Evolutionary conservation across 345 rosid species (phyloP), one percentile per base, ranked within the genome.

Genomic region (Linum tenue): DNA sequence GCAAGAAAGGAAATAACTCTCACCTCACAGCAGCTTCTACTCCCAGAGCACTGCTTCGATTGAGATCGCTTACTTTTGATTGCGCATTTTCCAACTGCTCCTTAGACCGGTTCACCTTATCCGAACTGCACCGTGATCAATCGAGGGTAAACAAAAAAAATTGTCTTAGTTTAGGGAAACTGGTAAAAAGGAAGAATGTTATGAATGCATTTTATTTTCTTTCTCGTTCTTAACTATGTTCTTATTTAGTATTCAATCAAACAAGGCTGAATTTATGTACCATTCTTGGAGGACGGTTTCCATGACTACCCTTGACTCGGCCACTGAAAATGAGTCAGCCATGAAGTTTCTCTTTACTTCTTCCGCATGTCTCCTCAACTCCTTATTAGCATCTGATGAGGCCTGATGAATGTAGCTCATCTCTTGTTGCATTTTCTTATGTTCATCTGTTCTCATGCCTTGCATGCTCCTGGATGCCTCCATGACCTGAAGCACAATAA

Each of bases 351-450:
- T 77, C 74, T 83, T 80, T 55, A 66, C 75, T 61, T 78, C 70
- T 70, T 74, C 75, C 35, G 73, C 61, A 58, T 90, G 85, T 39
- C 80, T 79, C 65, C 62, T 74, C 64, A 88, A 55, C 64, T 81
- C 82, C 70, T 79, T 64, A 71, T 74, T 73, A 22, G 81, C 91
- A 50, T 83, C 77, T 8, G 78, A 48, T 55, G 96, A 76, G 59
- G 83, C 71, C 64, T 86, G 81, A 71, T 88, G 91, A 77, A 90
- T 74, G 78, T 70, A 37, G 64, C 71, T 80, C 73, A 85, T 81
- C 59, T 83, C 87, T 55, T 69, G 77, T 66, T 78, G 84, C 76
- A 92, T 62, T 79, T 63, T 77, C 73, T 77, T 82, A 41, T 75
- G 80, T 70, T 87, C 91, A 12, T 71, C 78, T 16, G 67, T 42